Evolutionary conservation across 2,329 filamentous ascomycete species (phyloP), one percentile per base, ranked within the genome.

Genomic region (Hirsutella thompsonii): DNA sequence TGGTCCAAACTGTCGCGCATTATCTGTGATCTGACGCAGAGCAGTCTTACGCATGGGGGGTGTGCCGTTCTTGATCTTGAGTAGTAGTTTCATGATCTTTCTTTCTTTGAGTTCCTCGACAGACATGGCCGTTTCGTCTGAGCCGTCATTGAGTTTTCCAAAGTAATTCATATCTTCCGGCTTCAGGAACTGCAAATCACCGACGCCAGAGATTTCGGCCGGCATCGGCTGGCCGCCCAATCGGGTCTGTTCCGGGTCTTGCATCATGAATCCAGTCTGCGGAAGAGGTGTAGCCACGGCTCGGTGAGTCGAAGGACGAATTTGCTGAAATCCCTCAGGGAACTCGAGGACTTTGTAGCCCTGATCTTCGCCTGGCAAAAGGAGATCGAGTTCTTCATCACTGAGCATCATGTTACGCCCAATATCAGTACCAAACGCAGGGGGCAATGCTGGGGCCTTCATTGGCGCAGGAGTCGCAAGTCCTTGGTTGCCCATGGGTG

Each of bases 21-120:
- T 98, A 60, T 98, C 92, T 16, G 92, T 98, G 46, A 98, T 79
- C 61, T 98, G 92, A 63, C 92, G 83, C 53, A 98, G 74, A 20
- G 92, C 92, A 29, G 92, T 98, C 72, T 98, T 98, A 64, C 92
- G 76, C 92, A 96, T 96, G 0, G 92, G 90, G 20, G 92, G 92
- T 33, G 92, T 96, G 55, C 92, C 92, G 59, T 98, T 98, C 75
- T 98, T 98, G 70, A 98, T 90, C 66, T 98, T 98, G 42, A 98
- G 73, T 36, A 98, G 70, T 42, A 98, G 67, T 50, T 92, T 76
- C 92, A 98, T 96, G 56, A 98, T 98, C 66, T 98, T 98, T 46
- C 92, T 77, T 64, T 98, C 90, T 63, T 98, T 96, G 40, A 98
- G 67, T 55, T 98, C 90, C 38, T 98, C 92, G 9, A 98, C 88